Percentiles rank a stretch among this genome's conserved stretches.
These are phyloP conservation scores for Tillandsia leiboldiana DNA, from an alignment of 176 grass and related monocot genomes.

Conservation along the genomic window DNA sequence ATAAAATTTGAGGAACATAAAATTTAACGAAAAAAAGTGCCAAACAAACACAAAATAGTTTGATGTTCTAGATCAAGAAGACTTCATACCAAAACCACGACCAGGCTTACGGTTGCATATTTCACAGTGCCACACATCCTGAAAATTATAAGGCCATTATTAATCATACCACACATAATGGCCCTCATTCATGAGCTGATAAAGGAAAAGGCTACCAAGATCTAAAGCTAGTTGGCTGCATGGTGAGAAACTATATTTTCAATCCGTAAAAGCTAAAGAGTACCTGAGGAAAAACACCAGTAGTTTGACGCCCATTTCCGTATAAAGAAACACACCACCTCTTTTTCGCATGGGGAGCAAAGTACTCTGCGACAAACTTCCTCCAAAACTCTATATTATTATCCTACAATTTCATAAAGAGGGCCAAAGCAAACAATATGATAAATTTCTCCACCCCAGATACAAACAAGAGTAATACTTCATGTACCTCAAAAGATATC, in stretches of 20 bases:
- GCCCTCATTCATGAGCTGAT: not conserved
- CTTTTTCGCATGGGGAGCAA: slow-evolving; percentile 27
- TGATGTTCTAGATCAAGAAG: not conserved
- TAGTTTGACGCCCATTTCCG: slow-evolving; percentile 89
- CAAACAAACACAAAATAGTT: slow-evolving; percentile 5
- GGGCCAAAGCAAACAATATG: no score
- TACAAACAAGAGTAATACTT: not conserved
- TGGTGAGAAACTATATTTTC: not conserved
- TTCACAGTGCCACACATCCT: slow-evolving; percentile 99
- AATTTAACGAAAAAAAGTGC: not conserved
- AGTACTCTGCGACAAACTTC: slow-evolving; percentile 22
- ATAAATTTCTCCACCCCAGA: not conserved
- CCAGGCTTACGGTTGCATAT: slow-evolving; percentile 91
- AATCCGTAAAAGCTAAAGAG: not conserved
- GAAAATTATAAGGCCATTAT: slow-evolving; percentile 14
- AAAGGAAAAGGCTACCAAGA: not conserved
- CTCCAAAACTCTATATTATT: slow-evolving; percentile 35
- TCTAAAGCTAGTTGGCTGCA: not conserved
- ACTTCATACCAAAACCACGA: slow-evolving; percentile 78
- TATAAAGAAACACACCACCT: slow-evolving; percentile 29
- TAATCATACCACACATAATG: not conserved
- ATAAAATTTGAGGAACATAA: not conserved
- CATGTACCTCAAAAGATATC: no score
- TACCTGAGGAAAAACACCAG: slow-evolving; percentile 98
- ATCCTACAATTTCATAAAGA: slow-evolving; percentile 5